Percentiles rank a stretch among this genome's conserved stretches.
Conservation (phyloP, 2,329 filamentous ascomycete species). For the Exophiala viscosa region DNA sequence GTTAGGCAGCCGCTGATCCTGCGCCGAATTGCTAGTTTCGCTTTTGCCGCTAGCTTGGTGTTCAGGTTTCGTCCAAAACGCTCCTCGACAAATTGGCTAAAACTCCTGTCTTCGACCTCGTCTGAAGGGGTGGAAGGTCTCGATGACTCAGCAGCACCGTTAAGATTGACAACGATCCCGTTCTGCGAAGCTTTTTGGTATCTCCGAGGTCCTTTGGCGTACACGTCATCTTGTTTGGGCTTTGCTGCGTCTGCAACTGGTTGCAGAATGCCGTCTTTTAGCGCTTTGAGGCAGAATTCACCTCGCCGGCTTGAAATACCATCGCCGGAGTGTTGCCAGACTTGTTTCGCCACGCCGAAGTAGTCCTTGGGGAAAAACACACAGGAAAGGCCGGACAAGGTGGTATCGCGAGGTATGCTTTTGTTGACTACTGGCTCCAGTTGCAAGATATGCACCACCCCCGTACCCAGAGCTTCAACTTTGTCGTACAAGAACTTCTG, state of each 20-base stretch:
- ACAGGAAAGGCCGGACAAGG: constrained; percentile 61
- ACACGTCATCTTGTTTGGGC: constrained; percentile 29
- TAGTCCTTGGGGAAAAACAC: constrained; percentile 67
- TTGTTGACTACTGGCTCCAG: constrained; percentile 60
- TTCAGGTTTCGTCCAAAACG: constrained; percentile 90
- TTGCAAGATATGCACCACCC: constrained; percentile 56
- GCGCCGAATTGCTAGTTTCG: constrained; percentile 78
- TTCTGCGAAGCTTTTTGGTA: constrained; percentile 65
- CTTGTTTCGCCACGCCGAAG: constrained; percentile 77
- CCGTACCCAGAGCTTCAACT: constrained; percentile 50
- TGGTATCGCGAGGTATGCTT: constrained; percentile 40
- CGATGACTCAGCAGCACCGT: constrained; percentile 3
- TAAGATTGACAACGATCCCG: constrained; percentile 35
- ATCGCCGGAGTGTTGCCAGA: constrained; percentile 95
- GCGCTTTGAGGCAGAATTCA: constrained; percentile 77
- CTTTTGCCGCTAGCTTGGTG: constrained; percentile 71
- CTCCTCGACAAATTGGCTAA: constrained; percentile 81
- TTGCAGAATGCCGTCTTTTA: constrained; percentile 64
- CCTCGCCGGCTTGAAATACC: constrained; percentile 86
- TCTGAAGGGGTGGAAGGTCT: constrained; percentile 20
- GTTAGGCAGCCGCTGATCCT: constrained; percentile 85
- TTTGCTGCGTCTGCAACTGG: constrained; percentile 30
- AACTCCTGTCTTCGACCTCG: constrained; percentile 57
- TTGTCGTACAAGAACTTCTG: constrained; percentile 65
- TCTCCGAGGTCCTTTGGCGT: constrained; percentile 68